Evolutionary conservation across 1,284 basidiomycete genomes (phyloP), one percentile per base, ranked within the genome.

Genomic region (Flammula alnicola): DNA sequence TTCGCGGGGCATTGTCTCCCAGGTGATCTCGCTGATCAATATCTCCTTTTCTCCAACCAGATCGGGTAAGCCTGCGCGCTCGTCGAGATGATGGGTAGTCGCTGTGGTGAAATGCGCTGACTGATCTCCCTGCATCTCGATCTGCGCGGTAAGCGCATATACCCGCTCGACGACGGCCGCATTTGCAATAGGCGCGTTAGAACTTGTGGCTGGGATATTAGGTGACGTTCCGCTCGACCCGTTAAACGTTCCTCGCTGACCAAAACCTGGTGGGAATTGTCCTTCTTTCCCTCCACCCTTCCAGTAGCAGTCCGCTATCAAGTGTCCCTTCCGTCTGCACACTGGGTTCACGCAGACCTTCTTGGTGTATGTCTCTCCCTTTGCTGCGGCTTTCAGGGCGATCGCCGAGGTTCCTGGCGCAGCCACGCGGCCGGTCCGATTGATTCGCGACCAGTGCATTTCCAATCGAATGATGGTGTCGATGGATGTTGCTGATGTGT

Each of bases 221-320:
- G 37, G 16, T 33, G 40, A 12, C n/a, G n/a, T n/a, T 2, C 37
- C 19, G 2, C 44, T 39, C 9, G 19, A 16, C 2, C 31, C 14
- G 12, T 38, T 31, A 14, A n/a, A n/a, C n/a, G n/a, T n/a, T n/a
- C 45, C 41, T 17, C 51, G 25, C 39, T 43, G 19, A 4, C 44
- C 51, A n/a, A 53, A 59, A 11, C 43, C 52, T 5, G 51, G 36
- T 1, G 62, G 64, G 39, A 59, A 66, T 25, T 66, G 62, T 12
- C 64, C 63, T 30, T 60, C 58, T 23, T 65, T 67, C 27, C 63
- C 61, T 8, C 60, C 60, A 0, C 63, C 64, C 19, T 37, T 44
- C 59, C 58, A 63, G 41, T 61, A 66, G 38, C 63, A 68, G 6
- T 62, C 46, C 0, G 51, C 29, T 2, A 63, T 60, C 0, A 43